These are phyloP conservation scores for Fallopia convolvulus DNA, from an alignment of 148 eudicot species.

Conservation along the genomic window DNA sequence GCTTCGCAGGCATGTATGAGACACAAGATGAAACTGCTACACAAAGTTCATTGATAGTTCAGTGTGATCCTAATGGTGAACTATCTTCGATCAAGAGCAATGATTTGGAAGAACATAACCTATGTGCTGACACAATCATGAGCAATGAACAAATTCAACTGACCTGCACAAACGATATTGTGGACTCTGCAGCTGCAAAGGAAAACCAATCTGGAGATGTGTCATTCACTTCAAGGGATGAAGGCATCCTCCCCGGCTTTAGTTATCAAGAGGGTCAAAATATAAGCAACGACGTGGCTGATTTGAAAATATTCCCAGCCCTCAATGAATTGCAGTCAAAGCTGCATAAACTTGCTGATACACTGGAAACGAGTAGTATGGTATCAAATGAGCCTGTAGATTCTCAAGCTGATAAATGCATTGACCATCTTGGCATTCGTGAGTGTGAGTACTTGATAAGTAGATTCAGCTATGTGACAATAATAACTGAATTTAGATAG, in stretches of 20 bases:
- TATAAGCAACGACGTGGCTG: neutral
- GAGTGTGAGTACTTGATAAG: neutral
- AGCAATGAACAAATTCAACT: neutral
- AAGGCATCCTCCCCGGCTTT: neutral
- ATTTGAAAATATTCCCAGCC: neutral
- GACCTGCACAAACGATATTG: neutral
- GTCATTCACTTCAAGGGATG: neutral
- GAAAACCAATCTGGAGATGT: neutral
- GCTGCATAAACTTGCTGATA: neutral
- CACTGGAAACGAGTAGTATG: neutral
- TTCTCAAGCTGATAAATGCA: neutral
- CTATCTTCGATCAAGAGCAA: neutral
- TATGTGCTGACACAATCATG: neutral
- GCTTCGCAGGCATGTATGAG: neutral
- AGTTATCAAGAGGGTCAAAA: neutral
- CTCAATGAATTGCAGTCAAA: neutral
- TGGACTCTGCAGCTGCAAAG: neutral
- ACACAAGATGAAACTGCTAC: neutral
- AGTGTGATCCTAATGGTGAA: neutral
- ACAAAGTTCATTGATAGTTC: neutral
- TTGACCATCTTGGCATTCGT: neutral
- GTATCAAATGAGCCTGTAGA: slow-evolving; percentile 1
- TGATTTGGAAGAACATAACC: neutral
- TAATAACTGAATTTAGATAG: too few relatives aligned
- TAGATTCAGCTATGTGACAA: too few relatives aligned